phyloP scores from a whole-genome alignment of 2,329 filamentous ascomycete genomes.

The Emergomyces orientalis region DNA sequence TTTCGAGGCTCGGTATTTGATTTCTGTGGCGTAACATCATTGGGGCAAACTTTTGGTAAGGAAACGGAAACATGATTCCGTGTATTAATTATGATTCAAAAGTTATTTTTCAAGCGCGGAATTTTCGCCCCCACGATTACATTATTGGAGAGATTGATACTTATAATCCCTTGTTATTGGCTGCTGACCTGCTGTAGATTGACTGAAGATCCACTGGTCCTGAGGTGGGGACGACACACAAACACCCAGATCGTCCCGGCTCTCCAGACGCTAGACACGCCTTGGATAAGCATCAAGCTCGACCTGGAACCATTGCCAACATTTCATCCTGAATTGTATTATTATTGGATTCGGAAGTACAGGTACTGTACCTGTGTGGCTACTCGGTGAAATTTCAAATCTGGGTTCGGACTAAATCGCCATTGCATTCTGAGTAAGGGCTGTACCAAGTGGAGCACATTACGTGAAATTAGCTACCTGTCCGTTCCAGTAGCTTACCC shows the following conservation, averaged over 20 bases:
- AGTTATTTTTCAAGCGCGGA: too few species aligned
- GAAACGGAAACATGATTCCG: neutral
- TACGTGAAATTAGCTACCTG: neutral
- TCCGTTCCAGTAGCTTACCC: too few species aligned
- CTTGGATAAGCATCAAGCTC: neutral
- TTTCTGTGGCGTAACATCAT: neutral
- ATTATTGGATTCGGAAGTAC: neutral
- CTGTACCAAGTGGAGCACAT: too few species aligned
- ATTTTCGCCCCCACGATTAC: neutral
- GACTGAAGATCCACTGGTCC: constrained; percentile 1
- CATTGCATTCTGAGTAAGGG: neutral
- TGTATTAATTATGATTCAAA: neutral
- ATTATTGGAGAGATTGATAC: too few species aligned
- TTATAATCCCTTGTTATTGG: neutral
- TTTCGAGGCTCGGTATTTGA: neutral
- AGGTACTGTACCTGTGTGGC: neutral
- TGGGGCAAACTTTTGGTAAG: neutral
- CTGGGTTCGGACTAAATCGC: too few species aligned
- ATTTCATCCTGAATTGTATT: neutral
- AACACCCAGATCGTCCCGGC: neutral
- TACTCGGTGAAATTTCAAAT: too few species aligned
- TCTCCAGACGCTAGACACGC: neutral
- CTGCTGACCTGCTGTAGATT: neutral
- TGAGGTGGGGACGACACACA: neutral
- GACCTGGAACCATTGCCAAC: neutral